These are phyloP conservation scores for Silene coronaria DNA, from an alignment of 179 eudicot genomes.

Conservation along the genomic window DNA sequence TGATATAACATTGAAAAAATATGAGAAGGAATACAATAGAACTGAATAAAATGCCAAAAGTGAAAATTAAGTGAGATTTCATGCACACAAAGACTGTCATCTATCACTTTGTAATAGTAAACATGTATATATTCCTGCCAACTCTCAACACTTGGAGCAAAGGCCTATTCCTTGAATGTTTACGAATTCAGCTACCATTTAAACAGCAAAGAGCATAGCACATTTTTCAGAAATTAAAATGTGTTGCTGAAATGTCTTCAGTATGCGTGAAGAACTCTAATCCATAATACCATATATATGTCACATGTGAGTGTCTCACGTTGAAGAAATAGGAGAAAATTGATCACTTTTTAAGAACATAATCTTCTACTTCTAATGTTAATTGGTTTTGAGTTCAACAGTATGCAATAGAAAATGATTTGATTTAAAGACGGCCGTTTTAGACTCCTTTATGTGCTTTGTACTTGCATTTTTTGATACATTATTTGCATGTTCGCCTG, in stretches of 20 bases:
- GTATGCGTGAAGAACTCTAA: background rate
- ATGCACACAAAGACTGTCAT: background rate
- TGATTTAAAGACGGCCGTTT: background rate
- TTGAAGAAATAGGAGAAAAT: too few relatives aligned
- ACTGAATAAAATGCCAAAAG: background rate
- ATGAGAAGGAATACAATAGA: background rate
- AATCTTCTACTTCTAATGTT: too few relatives aligned
- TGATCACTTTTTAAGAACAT: too few relatives aligned
- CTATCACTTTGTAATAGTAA: background rate
- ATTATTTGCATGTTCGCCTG: conserved; percentile 13
- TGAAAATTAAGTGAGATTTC: background rate
- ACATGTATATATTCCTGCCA: background rate
- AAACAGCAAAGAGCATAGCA: background rate
- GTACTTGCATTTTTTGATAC: background rate
- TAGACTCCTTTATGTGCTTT: background rate
- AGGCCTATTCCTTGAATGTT: background rate
- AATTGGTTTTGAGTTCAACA: background rate
- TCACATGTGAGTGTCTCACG: too few relatives aligned
- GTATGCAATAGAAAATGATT: background rate
- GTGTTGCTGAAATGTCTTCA: background rate
- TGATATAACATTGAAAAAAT: background rate
- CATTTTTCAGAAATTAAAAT: background rate
- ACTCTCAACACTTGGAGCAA: background rate
- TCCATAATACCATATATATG: too few relatives aligned
- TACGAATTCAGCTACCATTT: background rate